Evolutionary conservation across 371 early-diverging fungal species (phyloP).

Genomic region (Haplosporangium sp.): DNA sequence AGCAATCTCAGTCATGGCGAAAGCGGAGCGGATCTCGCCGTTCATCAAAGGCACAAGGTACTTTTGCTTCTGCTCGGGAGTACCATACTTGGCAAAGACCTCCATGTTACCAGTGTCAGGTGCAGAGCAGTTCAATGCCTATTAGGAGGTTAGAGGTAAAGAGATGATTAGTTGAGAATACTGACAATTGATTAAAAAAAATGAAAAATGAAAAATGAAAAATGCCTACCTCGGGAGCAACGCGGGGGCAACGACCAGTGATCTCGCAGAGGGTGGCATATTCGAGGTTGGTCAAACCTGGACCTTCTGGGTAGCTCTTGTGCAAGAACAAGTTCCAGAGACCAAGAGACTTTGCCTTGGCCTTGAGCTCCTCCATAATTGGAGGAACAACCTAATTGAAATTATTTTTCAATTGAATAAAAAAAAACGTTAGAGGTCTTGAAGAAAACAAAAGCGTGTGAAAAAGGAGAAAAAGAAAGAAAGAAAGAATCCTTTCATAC

Average conservation of each 20-base stretch:
- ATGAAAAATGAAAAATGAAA: neutral
- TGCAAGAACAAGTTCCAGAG: constrained; percentile 97
- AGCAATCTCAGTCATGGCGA: constrained; percentile 97
- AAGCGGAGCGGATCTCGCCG: constrained; percentile 94
- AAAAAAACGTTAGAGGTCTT: neutral
- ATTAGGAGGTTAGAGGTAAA: neutral
- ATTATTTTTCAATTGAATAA: neutral
- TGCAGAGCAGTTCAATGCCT: constrained; percentile 92
- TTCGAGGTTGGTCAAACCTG: constrained; percentile 94
- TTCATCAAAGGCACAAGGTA: constrained; percentile 90
- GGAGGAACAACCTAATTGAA: constrained; percentile 73
- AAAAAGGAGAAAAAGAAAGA: neutral
- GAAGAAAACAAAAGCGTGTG: neutral
- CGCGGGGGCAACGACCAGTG: constrained; percentile 81
- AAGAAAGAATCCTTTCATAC: constrained; percentile 55
- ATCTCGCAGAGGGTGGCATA: constrained; percentile 92
- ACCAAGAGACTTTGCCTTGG: constrained; percentile 87
- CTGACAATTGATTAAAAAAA: neutral
- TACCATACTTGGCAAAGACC: constrained; percentile 96
- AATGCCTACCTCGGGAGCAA: constrained; percentile 88
- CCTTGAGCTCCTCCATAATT: constrained; percentile 89
- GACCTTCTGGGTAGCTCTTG: constrained; percentile 79
- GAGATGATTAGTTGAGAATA: neutral
- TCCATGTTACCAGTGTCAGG: constrained; percentile 99
- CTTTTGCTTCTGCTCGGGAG: constrained; percentile 81